Evolutionary conservation across 768 basidiomycete species (phyloP).

Genomic region (Mycena kentingensis): DNA sequence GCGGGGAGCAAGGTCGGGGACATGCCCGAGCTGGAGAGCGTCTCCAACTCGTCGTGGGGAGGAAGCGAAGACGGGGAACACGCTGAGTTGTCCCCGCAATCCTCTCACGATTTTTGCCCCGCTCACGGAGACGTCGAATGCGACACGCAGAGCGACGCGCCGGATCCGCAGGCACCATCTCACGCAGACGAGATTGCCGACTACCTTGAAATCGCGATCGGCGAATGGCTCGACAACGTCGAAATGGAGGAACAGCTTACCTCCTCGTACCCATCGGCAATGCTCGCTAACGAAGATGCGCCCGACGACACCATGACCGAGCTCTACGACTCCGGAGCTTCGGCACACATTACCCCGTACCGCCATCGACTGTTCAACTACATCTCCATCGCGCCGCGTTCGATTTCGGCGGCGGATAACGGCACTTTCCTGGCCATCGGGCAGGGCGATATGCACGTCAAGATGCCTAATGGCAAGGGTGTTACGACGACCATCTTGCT

Average conservation of each 20-base stretch:
- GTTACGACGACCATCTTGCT: constrained; percentile 28
- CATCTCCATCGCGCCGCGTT: too few species aligned
- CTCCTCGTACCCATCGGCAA: constrained; percentile 1
- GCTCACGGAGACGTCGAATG: too few species aligned
- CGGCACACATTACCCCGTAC: constrained; percentile 38
- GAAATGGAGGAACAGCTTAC: constrained; percentile 1
- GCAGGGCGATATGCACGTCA: constrained; percentile 32
- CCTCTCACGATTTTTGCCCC: too few species aligned
- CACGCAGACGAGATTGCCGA: too few species aligned
- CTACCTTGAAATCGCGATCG: not conserved
- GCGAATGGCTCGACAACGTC: constrained; percentile 7
- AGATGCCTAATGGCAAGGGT: constrained; percentile 26
- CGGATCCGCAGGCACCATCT: too few species aligned
- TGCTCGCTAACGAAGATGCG: constrained; percentile 7
- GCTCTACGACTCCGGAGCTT: too few species aligned
- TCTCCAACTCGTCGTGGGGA: too few species aligned
- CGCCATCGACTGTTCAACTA: constrained; percentile 32
- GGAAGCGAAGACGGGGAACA: too few species aligned
- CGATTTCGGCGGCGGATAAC: constrained; percentile 37
- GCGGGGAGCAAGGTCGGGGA: too few species aligned
- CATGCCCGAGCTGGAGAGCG: too few species aligned
- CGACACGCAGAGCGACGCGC: too few species aligned
- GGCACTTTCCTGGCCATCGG: constrained; percentile 32
- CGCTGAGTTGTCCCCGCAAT: too few species aligned
- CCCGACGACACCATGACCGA: constrained; percentile 37